Conservation (phyloP, 352 stramenopile genomes). For the Saprolegnia diclina region DNA sequence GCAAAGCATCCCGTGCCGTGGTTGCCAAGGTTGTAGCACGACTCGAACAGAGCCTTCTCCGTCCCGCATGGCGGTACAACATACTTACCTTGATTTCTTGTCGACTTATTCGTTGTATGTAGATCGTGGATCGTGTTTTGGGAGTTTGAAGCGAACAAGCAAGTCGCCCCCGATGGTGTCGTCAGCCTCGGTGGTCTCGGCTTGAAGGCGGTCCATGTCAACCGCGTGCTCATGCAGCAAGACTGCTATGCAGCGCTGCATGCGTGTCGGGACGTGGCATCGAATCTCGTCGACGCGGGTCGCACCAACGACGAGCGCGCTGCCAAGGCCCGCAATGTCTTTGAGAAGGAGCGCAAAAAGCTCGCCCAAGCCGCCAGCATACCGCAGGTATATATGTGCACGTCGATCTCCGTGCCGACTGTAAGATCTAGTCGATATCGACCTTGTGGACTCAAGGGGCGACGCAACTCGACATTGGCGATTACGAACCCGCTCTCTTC, state of each 20-base stretch:
- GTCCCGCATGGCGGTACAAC: background rate
- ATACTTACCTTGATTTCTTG: background rate
- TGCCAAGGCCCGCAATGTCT: background rate
- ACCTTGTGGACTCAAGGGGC: slow-evolving; percentile 40
- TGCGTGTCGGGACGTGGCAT: background rate
- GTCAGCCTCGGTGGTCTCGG: background rate
- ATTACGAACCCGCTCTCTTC: slow-evolving; percentile 39
- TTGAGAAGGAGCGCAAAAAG: slow-evolving; percentile 16
- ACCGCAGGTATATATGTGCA: background rate
- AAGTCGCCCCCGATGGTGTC: background rate
- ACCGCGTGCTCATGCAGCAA: background rate
- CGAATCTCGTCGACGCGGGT: background rate
- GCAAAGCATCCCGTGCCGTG: background rate
- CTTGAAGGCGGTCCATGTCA: slow-evolving; percentile 9
- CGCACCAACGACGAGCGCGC: background rate
- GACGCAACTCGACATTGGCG: slow-evolving; percentile 47
- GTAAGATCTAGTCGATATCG: slow-evolving; percentile 2
- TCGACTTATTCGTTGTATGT: background rate
- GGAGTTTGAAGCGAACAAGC: background rate
- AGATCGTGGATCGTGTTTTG: background rate
- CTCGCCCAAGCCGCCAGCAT: background rate
- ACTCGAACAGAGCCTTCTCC: background rate
- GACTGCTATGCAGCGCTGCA: slow-evolving; percentile 13
- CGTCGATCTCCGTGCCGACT: background rate
- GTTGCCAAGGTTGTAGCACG: background rate